These are phyloP conservation scores for Bondarzewia mesenterica DNA, from an alignment of 1,284 basidiomycete genomes.

Conservation along the genomic window DNA sequence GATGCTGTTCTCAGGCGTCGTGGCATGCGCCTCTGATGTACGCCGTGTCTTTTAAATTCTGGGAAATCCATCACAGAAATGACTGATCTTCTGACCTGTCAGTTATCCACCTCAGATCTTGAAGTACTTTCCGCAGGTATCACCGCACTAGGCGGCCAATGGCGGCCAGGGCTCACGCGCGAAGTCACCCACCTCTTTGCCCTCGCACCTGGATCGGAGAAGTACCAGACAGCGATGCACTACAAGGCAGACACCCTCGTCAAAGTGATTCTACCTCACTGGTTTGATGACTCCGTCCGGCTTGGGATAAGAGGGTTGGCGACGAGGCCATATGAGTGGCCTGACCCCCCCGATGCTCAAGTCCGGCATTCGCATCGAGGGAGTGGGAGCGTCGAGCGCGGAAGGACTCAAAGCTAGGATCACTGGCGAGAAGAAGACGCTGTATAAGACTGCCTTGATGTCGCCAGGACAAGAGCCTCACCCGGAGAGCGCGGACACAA, in stretches of 20 bases:
- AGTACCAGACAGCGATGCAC: slow-evolving; percentile 58
- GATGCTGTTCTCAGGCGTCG: slow-evolving; percentile 77
- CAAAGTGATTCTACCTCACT: slow-evolving; percentile 67
- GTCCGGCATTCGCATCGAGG: slow-evolving; percentile 11
- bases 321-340: slow-evolving; percentile 66
- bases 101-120: slow-evolving; percentile 55
- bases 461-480: slow-evolving; percentile 9
- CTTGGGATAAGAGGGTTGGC: slow-evolving; percentile 50
- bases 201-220: slow-evolving; percentile 37
- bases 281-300: slow-evolving; percentile 76
- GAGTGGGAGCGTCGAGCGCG: slow-evolving; percentile 1
- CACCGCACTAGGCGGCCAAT: slow-evolving; percentile 75
- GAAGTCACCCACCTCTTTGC: slow-evolving; percentile 85
- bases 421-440: slow-evolving; percentile 31
- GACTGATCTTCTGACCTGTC: slow-evolving; percentile 5
- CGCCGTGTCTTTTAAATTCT: slow-evolving; percentile 14
- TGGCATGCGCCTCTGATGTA: slow-evolving; percentile 65
- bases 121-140: slow-evolving; percentile 72
- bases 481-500: slow-evolving; percentile 14
- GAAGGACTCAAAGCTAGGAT: slow-evolving; percentile 16
- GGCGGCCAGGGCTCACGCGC: slow-evolving; percentile 63
- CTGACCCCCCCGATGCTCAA: slow-evolving; percentile 49
- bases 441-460: slow-evolving; percentile 33
- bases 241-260: slow-evolving; percentile 46
- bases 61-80: slow-evolving; percentile 1